Evolutionary conservation across 2,329 filamentous ascomycete genomes (phyloP), one percentile per base, ranked within the genome.

Genomic region (Talaromyces verruculosus): DNA sequence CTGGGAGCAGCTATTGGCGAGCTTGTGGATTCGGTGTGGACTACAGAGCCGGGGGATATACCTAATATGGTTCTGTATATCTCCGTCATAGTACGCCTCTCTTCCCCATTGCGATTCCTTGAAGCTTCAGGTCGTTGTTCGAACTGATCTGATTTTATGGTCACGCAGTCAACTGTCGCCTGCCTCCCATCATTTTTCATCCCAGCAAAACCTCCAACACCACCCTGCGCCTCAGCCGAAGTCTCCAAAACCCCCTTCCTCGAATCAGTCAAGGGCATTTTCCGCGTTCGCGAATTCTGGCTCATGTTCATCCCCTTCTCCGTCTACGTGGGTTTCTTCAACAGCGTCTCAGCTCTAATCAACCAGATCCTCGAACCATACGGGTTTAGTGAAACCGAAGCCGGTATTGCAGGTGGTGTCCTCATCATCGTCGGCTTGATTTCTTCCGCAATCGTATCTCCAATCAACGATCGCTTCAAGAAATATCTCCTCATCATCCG

Each of bases 351-450:
- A 60, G 91, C 91, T 1, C 86, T 98, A 1, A 84, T 98, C 10
- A 96, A 94, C 81, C 94, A 97, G 75, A 91, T 98, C 75, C 86
- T 98, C 69, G 82, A 87, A 45, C 95, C 95, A 0, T 94, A 97
- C 79, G 91, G 88, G 72, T 96, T 92, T 84, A 85, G 82, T 67
- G 90, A 96, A 76, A 89, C 90, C 69, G 85, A 97, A 65, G 91
- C 94, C 25, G 95, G 95, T 39, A 93, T 98, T 72, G 92, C 89
- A 11, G 95, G 95, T 69, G 95, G 91, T 0, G 79, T 98, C 8
- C 85, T 98, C 39, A 98, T 98, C 75, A 84, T 97, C 57, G 91
- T 95, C 63, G 95, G 95, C 8, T 87, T 99, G 1, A 83, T 96
- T 53, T 79, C 86, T 4, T 85, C 92, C 0, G 95, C 92, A 15